phyloP scores from a whole-genome alignment of 768 basidiomycete genomes.

The Boletus barrowsii region DNA sequence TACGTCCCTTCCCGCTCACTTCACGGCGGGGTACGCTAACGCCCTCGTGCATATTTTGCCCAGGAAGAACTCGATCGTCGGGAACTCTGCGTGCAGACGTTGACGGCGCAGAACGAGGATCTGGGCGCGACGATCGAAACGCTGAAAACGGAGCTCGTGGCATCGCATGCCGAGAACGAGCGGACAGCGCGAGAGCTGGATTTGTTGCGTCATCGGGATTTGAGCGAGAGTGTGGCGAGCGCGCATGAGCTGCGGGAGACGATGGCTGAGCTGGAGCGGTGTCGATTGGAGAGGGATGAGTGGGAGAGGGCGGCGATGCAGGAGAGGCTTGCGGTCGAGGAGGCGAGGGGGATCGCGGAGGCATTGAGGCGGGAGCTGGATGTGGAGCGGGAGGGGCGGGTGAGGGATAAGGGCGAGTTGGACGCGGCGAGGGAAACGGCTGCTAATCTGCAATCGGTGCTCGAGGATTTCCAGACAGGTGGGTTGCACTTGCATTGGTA shows the following conservation, averaged over 20 bases:
- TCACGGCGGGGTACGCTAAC: neutral
- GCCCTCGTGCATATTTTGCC: constrained; percentile 3
- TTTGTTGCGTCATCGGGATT: constrained; percentile 55
- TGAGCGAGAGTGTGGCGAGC: constrained; percentile 67
- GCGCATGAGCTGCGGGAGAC: constrained; percentile 80
- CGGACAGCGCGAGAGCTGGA: constrained; percentile 69
- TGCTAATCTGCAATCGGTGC: constrained; percentile 83
- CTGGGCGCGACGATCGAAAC: constrained; percentile 69
- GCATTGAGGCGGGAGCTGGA: constrained; percentile 63
- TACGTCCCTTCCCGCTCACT: constrained; percentile 42
- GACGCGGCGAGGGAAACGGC: constrained; percentile 72
- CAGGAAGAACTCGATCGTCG: constrained; percentile 98
- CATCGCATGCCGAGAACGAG: constrained; percentile 73
- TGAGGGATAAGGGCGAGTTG: constrained; percentile 53
- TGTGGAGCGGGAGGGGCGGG: constrained; percentile 56
- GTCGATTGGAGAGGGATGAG: constrained; percentile 77
- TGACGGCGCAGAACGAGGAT: constrained; percentile 77
- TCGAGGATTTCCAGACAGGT: constrained; percentile 96
- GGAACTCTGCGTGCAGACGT: constrained; percentile 76
- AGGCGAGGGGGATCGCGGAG: constrained; percentile 56
- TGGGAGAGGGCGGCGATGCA: constrained; percentile 59
- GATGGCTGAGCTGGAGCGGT: constrained; percentile 83
- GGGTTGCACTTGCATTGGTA: constrained; percentile 24
- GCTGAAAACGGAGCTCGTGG: constrained; percentile 74
- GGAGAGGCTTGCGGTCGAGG: constrained; percentile 73